A percentile compares a stretch with the other conserved stretches of the same genome.
These are phyloP conservation scores for Pseudopithomyces chartarum DNA, from an alignment of 2,329 filamentous ascomycete genomes.

Conservation along the genomic window DNA sequence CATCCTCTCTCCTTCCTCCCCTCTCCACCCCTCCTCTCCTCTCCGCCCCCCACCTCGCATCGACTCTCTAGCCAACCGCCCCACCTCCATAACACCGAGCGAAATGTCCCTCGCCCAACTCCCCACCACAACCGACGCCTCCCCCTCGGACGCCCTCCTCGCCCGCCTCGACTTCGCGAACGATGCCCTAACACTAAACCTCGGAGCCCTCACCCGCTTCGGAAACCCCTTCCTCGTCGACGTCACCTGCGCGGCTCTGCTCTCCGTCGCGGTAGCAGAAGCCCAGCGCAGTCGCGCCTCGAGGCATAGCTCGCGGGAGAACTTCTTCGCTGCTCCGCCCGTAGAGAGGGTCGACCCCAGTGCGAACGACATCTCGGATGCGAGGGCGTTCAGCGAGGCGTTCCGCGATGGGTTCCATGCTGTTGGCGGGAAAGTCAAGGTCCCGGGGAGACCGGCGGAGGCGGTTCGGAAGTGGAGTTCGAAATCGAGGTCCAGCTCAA, in stretches of 20 bases:
- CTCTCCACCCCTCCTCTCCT: slow-evolving; percentile 37
- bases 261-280: slow-evolving; percentile 54
- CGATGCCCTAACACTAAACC: slow-evolving; percentile 51
- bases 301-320: slow-evolving; percentile 22
- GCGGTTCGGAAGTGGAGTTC: slow-evolving; percentile 29
- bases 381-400: slow-evolving; percentile 35
- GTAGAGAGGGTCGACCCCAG: slow-evolving; percentile 31
- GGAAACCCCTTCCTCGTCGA: slow-evolving; percentile 54
- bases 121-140: slow-evolving; percentile 42
- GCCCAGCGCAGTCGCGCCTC: slow-evolving; percentile 37
- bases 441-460: slow-evolving; percentile 17
- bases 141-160: slow-evolving; percentile 46
- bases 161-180: slow-evolving; percentile 51
- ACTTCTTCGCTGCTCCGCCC: slow-evolving; percentile 40
- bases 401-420: slow-evolving; percentile 41
- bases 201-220: slow-evolving; percentile 49
- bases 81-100: slow-evolving; percentile 38
- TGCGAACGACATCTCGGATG: slow-evolving; percentile 29
- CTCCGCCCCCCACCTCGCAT: slow-evolving; percentile 34
- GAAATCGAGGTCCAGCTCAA: slow-evolving; percentile 16
- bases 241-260: slow-evolving; percentile 48
- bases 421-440: slow-evolving; percentile 33
- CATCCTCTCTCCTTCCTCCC: slow-evolving; percentile 42
- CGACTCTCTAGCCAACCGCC: slow-evolving; percentile 24
- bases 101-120: slow-evolving; percentile 40